Conservation (phyloP, 352 stramenopile genomes). For the Phytophthora nicotianae region DNA sequence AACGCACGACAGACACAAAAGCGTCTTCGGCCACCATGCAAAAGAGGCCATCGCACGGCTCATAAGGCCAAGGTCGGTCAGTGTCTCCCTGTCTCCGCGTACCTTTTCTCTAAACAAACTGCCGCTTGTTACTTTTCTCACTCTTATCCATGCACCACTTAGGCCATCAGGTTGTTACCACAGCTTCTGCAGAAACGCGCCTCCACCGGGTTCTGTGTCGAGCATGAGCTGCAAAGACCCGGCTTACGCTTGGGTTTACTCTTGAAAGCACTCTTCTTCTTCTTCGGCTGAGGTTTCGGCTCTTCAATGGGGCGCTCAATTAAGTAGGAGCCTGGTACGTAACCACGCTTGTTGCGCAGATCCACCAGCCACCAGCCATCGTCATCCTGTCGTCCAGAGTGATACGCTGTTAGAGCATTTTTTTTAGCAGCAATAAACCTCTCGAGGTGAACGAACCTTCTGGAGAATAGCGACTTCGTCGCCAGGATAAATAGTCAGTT, state of each 20-base stretch:
- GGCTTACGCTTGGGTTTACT: slow-evolving; percentile 41
- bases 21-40: slow-evolving; percentile 28
- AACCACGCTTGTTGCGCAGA: slow-evolving; percentile 67
- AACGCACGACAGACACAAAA: slow-evolving; percentile 22
- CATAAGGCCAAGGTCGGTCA: slow-evolving; percentile 22
- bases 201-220: slow-evolving; percentile 74
- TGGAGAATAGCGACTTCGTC: slow-evolving; percentile 81
- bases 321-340: slow-evolving; percentile 84
- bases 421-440: background rate
- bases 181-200: slow-evolving; percentile 84
- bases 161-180: slow-evolving; percentile 73
- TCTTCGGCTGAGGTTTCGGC: slow-evolving; percentile 38
- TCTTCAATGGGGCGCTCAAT: slow-evolving; percentile 69
- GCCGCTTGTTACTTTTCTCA: slow-evolving; percentile 27
- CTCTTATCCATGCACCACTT: slow-evolving; percentile 26
- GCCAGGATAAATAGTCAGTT: slow-evolving; percentile 82
- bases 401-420: slow-evolving; percentile 7
- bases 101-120: slow-evolving; percentile 39
- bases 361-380: slow-evolving; percentile 88
- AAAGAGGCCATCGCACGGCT: slow-evolving; percentile 27
- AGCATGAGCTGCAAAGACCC: slow-evolving; percentile 72
- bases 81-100: slow-evolving; percentile 24
- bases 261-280: slow-evolving; percentile 39
- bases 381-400: slow-evolving; percentile 49
- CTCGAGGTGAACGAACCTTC: slow-evolving; percentile 44